phyloP scores from a whole-genome alignment of 2,329 filamentous ascomycete species.

The Fusarium torreyae region DNA sequence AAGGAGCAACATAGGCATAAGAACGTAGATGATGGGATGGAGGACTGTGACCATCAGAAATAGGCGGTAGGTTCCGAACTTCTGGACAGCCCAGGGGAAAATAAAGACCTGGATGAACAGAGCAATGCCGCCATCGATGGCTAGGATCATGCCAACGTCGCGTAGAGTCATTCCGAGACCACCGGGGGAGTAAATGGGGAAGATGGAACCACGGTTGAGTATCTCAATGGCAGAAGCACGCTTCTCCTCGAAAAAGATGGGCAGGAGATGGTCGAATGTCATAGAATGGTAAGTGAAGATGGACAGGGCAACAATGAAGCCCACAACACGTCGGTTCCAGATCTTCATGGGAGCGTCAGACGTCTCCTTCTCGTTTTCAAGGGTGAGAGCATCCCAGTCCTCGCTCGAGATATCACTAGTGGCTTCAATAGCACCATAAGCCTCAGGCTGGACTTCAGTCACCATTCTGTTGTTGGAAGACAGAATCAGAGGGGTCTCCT shows the following conservation, averaged over 20 bases:
- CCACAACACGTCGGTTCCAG: slow-evolving; percentile 75
- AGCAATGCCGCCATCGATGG: slow-evolving; percentile 71
- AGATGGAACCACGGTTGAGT: slow-evolving; percentile 52
- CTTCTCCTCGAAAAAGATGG: slow-evolving; percentile 92
- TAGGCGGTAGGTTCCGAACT: slow-evolving; percentile 71
- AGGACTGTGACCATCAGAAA: slow-evolving; percentile 72
- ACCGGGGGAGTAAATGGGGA: slow-evolving; percentile 70
- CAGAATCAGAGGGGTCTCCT: slow-evolving; percentile 81
- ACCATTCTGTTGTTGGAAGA: slow-evolving; percentile 79
- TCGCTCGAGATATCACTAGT: slow-evolving; percentile 57
- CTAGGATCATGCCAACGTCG: slow-evolving; percentile 73
- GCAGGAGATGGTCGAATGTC: slow-evolving; percentile 92
- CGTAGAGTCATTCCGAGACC: slow-evolving; percentile 75
- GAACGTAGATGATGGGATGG: slow-evolving; percentile 73
- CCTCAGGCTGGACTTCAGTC: slow-evolving; percentile 82
- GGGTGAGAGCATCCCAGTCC: slow-evolving; percentile 62
- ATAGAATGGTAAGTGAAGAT: slow-evolving; percentile 97
- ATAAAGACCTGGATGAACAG: slow-evolving; percentile 72
- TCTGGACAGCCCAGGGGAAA: slow-evolving; percentile 72
- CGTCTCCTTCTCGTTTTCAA: slow-evolving; percentile 53
- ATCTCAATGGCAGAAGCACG: slow-evolving; percentile 61
- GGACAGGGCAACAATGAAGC: slow-evolving; percentile 84
- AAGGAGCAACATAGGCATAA: slow-evolving; percentile 72
- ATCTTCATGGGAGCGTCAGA: slow-evolving; percentile 56
- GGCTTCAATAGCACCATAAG: slow-evolving; percentile 79